Evolutionary conservation across 116 monocot species (phyloP), one percentile per base, ranked within the genome.

Genomic region (Posidonia oceanica): DNA sequence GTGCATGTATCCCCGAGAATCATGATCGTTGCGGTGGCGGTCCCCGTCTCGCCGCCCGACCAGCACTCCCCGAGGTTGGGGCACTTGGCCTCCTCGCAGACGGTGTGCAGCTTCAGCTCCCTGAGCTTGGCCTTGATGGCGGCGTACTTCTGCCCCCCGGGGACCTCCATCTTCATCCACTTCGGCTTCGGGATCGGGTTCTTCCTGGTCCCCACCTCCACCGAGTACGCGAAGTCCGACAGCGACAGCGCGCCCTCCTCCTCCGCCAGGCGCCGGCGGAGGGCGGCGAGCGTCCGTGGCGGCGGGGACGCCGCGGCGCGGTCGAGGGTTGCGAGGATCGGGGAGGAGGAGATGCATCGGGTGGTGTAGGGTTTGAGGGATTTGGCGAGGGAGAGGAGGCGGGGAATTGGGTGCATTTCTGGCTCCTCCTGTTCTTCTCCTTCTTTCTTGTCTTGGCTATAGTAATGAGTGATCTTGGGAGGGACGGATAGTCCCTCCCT

Each of bases 11-110:
- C 94, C 2, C 94, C 94, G 7, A 91, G 88, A 55, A 95, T 95
- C 94, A 95, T 95, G 53, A 95, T 91, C 29, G 94, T 95, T 52
- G 94, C 94, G 3, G 94, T 95, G 53, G 94, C 94, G 3, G 94
- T 95, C 29, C 91, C 94, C 2, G 91, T 95, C 79, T 95, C 94
- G 0, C 94, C 94, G 0, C 94, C 94, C 11, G 94, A 95, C 94
- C 94, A 95, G 75, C 94, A 95, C 80, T 95, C 94, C 0, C 86
- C 94, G 1, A 95, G 74, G 53, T 95, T 95, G 5, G 94, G 94
- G 69, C 94, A 95, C 75, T 77, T 71, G 36, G 94, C 94, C 80
- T 95, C 94, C 88, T 95, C 94, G 78, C 94, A 95, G 2, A 95
- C 94, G 0, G 91, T 95, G 65, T 95, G 94, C 17, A 95, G 85